phyloP scores from a whole-genome alignment of 1,284 basidiomycete genomes.

The Pisolithus thermaeus region DNA sequence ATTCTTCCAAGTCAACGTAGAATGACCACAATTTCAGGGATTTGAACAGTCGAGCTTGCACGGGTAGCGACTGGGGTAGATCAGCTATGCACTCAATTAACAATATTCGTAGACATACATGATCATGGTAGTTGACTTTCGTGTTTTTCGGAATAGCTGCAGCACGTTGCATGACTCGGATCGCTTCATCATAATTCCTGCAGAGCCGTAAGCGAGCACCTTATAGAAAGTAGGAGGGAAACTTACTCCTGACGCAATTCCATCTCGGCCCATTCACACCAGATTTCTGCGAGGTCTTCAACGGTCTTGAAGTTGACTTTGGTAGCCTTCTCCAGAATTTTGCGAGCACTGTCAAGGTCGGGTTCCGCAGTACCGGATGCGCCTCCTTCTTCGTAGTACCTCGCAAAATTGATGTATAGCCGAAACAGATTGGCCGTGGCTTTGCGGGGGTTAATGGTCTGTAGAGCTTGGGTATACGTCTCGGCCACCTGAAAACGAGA shows the following conservation, averaged over 20 bases:
- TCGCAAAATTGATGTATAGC: slow-evolving; percentile 93
- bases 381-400: slow-evolving; percentile 97
- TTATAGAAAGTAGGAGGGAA: slow-evolving; percentile 1
- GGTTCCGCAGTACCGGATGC: slow-evolving; percentile 69
- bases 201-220: slow-evolving; percentile 4
- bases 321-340: slow-evolving; percentile 88
- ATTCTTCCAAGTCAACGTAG: slow-evolving; percentile 96
- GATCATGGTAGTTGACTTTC: slow-evolving; percentile 94
- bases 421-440: slow-evolving; percentile 90
- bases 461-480: slow-evolving; percentile 87
- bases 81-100: background rate
- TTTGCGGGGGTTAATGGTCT: slow-evolving; percentile 85
- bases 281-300: slow-evolving; percentile 96
- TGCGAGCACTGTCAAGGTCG: slow-evolving; percentile 82
- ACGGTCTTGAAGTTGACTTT: slow-evolving; percentile 93
- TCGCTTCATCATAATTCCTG: slow-evolving; percentile 94
- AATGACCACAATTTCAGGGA: slow-evolving; percentile 99
- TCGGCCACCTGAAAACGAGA: slow-evolving; percentile 66
- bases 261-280: slow-evolving; percentile 99
- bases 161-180: slow-evolving; percentile 94
- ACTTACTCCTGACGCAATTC: slow-evolving; percentile 92
- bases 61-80: slow-evolving; percentile 60
- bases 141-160: slow-evolving; percentile 84
- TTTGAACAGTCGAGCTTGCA: slow-evolving; percentile 92
- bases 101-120: slow-evolving; percentile 48